Conservation (phyloP, 2,329 filamentous ascomycete species). For the Aspergillus niger region DNA sequence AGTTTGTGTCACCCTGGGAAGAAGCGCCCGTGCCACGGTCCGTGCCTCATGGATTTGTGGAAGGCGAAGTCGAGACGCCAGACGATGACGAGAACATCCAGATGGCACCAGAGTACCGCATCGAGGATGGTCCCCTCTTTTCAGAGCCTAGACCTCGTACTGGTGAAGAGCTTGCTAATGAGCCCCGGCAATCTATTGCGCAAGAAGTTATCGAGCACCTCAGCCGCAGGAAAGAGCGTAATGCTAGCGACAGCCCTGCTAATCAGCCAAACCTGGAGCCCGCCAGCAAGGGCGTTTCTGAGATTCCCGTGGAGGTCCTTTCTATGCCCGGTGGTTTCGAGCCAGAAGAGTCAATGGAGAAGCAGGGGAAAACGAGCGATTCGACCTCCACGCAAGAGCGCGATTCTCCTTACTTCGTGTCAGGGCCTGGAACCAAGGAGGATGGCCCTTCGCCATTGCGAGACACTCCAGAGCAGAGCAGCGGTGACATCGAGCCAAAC, state of each 20-base stretch:
- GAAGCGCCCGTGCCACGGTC: conserved; percentile 46
- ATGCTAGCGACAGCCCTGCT: background rate
- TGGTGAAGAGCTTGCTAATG: background rate
- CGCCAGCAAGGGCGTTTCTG: conserved; percentile 8
- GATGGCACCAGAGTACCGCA: conserved; percentile 12
- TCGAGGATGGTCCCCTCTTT: conserved; percentile 22
- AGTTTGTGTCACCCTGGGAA: conserved; percentile 50
- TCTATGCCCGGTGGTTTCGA: conserved; percentile 38
- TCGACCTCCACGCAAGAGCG: background rate
- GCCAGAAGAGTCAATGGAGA: conserved; percentile 12
- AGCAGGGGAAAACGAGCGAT: background rate
- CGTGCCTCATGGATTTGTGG: conserved; percentile 46
- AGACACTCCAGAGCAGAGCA: conserved; percentile 24
- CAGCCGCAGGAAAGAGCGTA: conserved; percentile 19
- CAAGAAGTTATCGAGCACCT: conserved; percentile 30
- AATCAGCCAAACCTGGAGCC: background rate
- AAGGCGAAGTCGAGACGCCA: conserved; percentile 53
- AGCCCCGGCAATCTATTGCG: conserved; percentile 21
- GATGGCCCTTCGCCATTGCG: conserved; percentile 16
- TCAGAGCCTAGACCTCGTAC: conserved; percentile 24
- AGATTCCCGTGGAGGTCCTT: conserved; percentile 27
- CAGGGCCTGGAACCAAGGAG: conserved; percentile 18
- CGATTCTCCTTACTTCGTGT: conserved; percentile 25
- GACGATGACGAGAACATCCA: conserved; percentile 35
- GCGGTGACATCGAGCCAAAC: conserved; percentile 24